Conservation (phyloP, 352 stramenopile species). For the Ophiocytium majus region DNA sequence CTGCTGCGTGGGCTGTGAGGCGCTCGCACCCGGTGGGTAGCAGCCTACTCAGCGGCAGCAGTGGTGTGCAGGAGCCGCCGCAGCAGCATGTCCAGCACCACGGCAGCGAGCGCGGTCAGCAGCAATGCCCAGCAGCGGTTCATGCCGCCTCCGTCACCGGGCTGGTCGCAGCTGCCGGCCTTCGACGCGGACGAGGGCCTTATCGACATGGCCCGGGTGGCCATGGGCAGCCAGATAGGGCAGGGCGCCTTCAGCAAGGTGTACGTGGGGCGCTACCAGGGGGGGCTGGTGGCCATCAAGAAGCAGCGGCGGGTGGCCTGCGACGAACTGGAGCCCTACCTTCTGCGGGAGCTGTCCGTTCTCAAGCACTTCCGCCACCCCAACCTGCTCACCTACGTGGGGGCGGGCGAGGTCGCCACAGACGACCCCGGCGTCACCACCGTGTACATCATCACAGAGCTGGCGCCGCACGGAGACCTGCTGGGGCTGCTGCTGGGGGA, state of each 20-base stretch:
- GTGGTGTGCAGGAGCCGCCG: too few relatives aligned
- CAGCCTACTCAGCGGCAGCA: too few relatives aligned
- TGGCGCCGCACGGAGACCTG: conserved; percentile 39
- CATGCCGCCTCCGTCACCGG: neutral
- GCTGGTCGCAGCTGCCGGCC: neutral
- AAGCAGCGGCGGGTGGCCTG: conserved; percentile 43
- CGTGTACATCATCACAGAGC: conserved; percentile 55
- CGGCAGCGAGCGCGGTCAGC: neutral
- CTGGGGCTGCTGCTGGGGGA: conserved; percentile 48
- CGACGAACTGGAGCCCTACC: conserved; percentile 44
- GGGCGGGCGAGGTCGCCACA: neutral
- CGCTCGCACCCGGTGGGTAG: too few relatives aligned
- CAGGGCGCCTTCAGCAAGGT: conserved; percentile 55
- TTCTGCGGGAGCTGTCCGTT: conserved; percentile 51
- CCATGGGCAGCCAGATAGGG: conserved; percentile 46
- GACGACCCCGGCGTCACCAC: conserved; percentile 2
- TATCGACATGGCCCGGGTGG: conserved; percentile 39
- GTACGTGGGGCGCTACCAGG: conserved; percentile 47
- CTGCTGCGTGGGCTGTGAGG: too few relatives aligned
- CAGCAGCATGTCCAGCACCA: too few relatives aligned
- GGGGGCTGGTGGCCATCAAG: conserved; percentile 54
- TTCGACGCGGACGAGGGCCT: conserved; percentile 50
- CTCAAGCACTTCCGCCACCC: conserved; percentile 53
- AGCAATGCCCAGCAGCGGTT: neutral
- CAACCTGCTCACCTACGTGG: conserved; percentile 53